Evolutionary conservation across 169 alveolate genomes (phyloP), one percentile per base, ranked within the genome.

Genomic region (Neospora caninum): DNA sequence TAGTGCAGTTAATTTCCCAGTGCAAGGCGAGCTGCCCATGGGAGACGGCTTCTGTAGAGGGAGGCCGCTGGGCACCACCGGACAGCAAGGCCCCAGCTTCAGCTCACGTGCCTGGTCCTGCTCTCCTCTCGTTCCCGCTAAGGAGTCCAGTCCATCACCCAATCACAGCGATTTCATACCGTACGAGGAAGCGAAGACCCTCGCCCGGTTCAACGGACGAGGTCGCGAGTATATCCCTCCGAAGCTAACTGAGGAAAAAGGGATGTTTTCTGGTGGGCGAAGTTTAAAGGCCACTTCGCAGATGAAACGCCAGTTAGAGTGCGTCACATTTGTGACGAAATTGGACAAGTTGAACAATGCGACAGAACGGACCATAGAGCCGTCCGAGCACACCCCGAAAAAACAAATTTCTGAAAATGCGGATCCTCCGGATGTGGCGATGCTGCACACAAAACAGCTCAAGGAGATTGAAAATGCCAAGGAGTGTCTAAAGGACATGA

Each of bases 281-380:
- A 10, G 34, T 49, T 82, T 34, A 36, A 82, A 31, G 41, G 67
- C 25, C 67, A 42, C 89, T 39, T 82, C 64, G 25, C 89, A 82
- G 64, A 42, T 82, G 89, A 49, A 82, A 31, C 38, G 67, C 20
- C 89, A 82, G 69, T 31, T 42, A 41, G 89, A 82, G 13, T 82
- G 54, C 41, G 89, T 42, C 64, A 38, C 89, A 31, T 64, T 82
- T 1, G 89, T 82, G 34, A 41, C 67, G 69, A 82, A 42, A 10
- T 20, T 9, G 53, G 54, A 41, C 13, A 82, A 42, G 41, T 16
- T 22, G 18, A 49, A 41, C 25, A 49, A 38, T 16, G 9, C 38
- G 4, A 1, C 9, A 25, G 41, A 22, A 4, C 34, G 34, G 41
- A 82, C 53, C 9, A 49, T 27, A 20, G 53, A 39, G 25, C 13